These are phyloP conservation scores for Verticillium nonalfalfae DNA, from an alignment of 2,329 filamentous ascomycete genomes.

Conservation along the genomic window DNA sequence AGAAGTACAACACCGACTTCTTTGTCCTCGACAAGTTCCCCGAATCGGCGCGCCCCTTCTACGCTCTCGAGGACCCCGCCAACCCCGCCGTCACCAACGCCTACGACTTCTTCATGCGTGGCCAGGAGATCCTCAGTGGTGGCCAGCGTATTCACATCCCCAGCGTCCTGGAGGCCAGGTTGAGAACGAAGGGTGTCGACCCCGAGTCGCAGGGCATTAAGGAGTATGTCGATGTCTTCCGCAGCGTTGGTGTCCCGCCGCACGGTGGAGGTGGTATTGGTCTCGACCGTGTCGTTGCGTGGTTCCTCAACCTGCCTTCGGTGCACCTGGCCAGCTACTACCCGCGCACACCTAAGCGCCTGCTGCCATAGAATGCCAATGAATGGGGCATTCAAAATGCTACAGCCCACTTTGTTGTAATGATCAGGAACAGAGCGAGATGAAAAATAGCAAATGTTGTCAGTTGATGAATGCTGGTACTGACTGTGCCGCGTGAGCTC, in stretches of 20 bases:
- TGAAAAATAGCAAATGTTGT: too few relatives aligned
- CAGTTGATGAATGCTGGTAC: too few relatives aligned
- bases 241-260: conserved; percentile 75
- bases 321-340: conserved; percentile 54
- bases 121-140: conserved; percentile 71
- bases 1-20: conserved; percentile 92
- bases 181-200: conserved; percentile 75
- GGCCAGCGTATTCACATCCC: conserved; percentile 88
- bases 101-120: conserved; percentile 83
- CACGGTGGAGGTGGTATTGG: conserved; percentile 89
- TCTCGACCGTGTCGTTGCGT: conserved; percentile 75
- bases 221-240: conserved; percentile 82
- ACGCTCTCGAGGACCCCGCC: conserved; percentile 73
- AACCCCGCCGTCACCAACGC: conserved; percentile 61
- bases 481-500: too few relatives aligned
- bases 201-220: conserved; percentile 70
- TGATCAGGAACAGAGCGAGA: too few relatives aligned
- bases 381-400: too few relatives aligned
- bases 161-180: conserved; percentile 66
- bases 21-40: conserved; percentile 98
- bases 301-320: conserved; percentile 52
- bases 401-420: too few relatives aligned
- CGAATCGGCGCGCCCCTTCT: conserved; percentile 80
- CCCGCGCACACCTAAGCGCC: conserved; percentile 53
- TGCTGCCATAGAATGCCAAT: conserved; percentile 35